phyloP scores from a whole-genome alignment of 2,329 filamentous ascomycete genomes.

The Monosporascus sp. region DNA sequence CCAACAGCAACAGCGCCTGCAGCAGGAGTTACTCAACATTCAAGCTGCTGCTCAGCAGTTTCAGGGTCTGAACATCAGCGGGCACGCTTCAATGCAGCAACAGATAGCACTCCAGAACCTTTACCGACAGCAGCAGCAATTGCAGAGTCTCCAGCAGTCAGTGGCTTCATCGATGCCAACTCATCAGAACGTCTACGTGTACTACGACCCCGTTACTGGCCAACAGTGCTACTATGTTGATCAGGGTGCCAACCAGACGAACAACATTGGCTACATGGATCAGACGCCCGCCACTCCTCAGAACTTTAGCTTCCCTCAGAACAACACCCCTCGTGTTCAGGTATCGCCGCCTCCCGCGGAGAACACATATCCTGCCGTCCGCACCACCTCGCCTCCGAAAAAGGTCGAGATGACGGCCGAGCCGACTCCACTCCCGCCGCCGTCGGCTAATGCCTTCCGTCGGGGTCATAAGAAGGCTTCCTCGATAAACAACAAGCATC shows the following conservation, averaged over 20 bases:
- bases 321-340: slow-evolving; percentile 67
- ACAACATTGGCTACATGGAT: slow-evolving; percentile 35
- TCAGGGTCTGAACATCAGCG: slow-evolving; percentile 67
- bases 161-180: slow-evolving; percentile 50
- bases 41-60: slow-evolving; percentile 81
- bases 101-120: slow-evolving; percentile 49
- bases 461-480: slow-evolving; percentile 88
- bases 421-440: slow-evolving; percentile 69
- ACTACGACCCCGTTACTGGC: slow-evolving; percentile 81
- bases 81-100: slow-evolving; percentile 41
- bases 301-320: slow-evolving; percentile 35
- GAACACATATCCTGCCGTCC: slow-evolving; percentile 44
- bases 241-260: slow-evolving; percentile 46
- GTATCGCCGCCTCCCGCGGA: slow-evolving; percentile 73
- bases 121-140: slow-evolving; percentile 52
- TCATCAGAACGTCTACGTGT: slow-evolving; percentile 72
- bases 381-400: slow-evolving; percentile 63
- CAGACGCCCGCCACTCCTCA: slow-evolving; percentile 36
- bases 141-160: slow-evolving; percentile 61
- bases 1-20: slow-evolving; percentile 89
- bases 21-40: slow-evolving; percentile 84
- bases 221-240: slow-evolving; percentile 80
- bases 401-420: slow-evolving; percentile 66
- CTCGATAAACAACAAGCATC: slow-evolving; percentile 61
- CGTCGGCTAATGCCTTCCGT: slow-evolving; percentile 87